Evolutionary conservation across 2,329 filamentous ascomycete genomes (phyloP).

Genomic region (Colletotrichum sublineola): DNA sequence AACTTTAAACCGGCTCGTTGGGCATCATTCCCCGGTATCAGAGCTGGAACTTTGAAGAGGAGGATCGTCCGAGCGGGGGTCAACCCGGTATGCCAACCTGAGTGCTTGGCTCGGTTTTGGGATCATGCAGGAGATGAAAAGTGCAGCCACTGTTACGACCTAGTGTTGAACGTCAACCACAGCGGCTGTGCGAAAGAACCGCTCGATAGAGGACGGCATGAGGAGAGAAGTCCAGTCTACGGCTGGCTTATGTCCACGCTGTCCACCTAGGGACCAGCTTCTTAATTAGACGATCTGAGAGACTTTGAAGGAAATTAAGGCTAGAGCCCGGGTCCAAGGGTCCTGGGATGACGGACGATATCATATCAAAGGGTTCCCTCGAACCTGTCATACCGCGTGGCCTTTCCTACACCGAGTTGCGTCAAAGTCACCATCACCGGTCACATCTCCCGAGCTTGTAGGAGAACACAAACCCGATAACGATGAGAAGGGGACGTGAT

Average conservation of each 20-base stretch:
- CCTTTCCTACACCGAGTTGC: background rate
- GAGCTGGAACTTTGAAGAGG: conserved; percentile 19
- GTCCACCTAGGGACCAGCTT: background rate
- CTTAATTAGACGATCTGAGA: conserved; percentile 30
- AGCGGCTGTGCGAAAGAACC: conserved; percentile 10
- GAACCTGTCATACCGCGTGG: background rate
- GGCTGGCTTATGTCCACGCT: conserved; percentile 6
- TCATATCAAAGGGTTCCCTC: background rate
- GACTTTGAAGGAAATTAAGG: conserved; percentile 5
- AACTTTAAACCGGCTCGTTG: conserved; percentile 14
- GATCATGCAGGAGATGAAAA: background rate
- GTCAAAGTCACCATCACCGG: background rate
- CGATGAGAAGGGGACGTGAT: background rate
- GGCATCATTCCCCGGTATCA: conserved; percentile 37
- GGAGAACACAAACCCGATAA: background rate
- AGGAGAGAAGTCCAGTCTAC: background rate
- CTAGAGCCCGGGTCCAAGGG: no score
- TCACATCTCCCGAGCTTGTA: conserved; percentile 7
- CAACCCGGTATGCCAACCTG: conserved; percentile 24
- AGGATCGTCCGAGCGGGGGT: conserved; percentile 35
- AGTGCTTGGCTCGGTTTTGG: conserved; percentile 1
- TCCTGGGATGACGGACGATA: background rate
- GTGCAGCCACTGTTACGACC: background rate
- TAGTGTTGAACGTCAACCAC: background rate
- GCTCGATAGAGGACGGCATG: no score